Percentiles rank a stretch among this genome's conserved stretches.
phyloP scores from a whole-genome alignment of 352 stramenopile genomes.

The Globisporangium irregulare region DNA sequence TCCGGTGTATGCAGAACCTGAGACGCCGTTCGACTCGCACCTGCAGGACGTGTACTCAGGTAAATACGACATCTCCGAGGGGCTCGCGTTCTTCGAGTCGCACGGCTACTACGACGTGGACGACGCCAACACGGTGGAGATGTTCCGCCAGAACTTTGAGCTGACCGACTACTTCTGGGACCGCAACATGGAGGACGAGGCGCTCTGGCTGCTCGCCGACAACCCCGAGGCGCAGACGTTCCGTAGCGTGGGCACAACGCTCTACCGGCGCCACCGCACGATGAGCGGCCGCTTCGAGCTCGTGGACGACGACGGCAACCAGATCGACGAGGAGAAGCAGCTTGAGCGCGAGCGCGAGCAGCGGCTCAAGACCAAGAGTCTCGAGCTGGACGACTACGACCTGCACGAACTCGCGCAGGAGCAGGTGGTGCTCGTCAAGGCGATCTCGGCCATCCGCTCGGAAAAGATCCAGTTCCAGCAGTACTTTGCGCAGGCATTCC shows the following conservation, averaged over 20 bases:
- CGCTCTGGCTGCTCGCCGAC: conserved; percentile 21
- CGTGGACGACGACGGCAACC: conserved; percentile 65
- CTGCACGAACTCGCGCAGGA: conserved; percentile 59
- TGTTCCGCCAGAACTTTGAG: conserved; percentile 76
- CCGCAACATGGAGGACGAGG: conserved; percentile 22
- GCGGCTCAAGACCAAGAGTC: conserved; percentile 44
- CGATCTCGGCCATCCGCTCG: conserved; percentile 54
- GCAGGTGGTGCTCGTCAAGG: conserved; percentile 43
- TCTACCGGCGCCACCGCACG: conserved; percentile 16
- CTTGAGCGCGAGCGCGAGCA: conserved; percentile 48
- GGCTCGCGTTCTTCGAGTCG: conserved; percentile 74
- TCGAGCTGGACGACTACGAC: conserved; percentile 66
- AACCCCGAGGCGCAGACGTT: conserved; percentile 13
- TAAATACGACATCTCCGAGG: conserved; percentile 38
- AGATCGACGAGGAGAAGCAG: conserved; percentile 53
- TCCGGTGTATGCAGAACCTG: conserved; percentile 10
- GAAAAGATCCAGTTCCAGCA: conserved; percentile 61
- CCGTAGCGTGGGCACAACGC: conserved; percentile 10
- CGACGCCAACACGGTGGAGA: conserved; percentile 79
- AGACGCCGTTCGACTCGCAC: conserved; percentile 64
- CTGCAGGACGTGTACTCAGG: conserved; percentile 63
- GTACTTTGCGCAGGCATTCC: conserved; percentile 55
- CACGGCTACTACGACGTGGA: conserved; percentile 81
- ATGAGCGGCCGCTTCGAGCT: conserved; percentile 43
- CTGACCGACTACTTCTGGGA: conserved; percentile 66